These are phyloP conservation scores for Perkinsus marinus DNA, from an alignment of 169 alveolate species.

Conservation along the genomic window DNA sequence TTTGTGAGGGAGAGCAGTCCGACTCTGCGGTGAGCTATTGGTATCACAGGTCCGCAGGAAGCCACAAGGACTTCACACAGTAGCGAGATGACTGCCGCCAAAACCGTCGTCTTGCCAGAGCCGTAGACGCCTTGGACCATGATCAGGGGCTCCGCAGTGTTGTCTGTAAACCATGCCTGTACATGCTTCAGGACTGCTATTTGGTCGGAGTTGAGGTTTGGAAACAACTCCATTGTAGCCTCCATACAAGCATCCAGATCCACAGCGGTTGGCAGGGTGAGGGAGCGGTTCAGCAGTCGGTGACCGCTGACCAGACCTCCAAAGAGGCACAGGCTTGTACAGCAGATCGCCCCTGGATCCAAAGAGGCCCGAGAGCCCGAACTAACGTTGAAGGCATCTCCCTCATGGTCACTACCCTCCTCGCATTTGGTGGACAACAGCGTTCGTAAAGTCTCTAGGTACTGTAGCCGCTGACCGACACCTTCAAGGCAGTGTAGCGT, in stretches of 20 bases:
- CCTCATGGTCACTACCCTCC: background rate
- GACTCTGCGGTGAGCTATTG: background rate
- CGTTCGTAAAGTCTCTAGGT: background rate
- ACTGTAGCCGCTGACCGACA: background rate
- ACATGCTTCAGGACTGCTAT: background rate
- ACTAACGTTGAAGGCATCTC: background rate
- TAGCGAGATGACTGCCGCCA: background rate
- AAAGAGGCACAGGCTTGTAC: background rate
- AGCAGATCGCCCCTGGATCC: background rate
- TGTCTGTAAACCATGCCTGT: background rate
- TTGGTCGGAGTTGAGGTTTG: background rate
- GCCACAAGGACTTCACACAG: background rate
- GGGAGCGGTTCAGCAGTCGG: background rate
- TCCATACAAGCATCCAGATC: background rate
- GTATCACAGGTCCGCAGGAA: background rate
- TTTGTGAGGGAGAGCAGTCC: background rate
- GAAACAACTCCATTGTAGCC: background rate
- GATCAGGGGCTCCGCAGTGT: background rate
- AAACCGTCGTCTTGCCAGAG: background rate
- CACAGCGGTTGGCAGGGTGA: background rate
- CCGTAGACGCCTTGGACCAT: background rate
- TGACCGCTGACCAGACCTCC: background rate
- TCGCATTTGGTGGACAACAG: background rate
- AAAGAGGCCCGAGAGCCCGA: background rate
- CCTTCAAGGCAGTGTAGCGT: background rate